Conservation (phyloP, 352 stramenopile genomes). For the Globisporangium spinosum region DNA sequence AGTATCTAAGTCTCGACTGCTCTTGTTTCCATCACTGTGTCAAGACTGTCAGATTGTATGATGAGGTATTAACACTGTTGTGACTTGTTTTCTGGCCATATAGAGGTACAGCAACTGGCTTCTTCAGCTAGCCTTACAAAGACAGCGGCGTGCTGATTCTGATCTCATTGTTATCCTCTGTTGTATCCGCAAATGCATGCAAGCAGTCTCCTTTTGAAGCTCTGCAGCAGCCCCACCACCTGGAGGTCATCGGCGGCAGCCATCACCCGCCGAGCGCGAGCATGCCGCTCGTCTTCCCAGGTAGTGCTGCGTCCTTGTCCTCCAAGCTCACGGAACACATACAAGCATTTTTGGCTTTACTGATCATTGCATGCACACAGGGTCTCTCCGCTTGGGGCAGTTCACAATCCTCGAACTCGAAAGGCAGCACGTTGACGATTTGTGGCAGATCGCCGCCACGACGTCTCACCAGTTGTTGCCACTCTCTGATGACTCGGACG, state of each 20-base stretch:
- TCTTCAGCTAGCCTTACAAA: not conserved
- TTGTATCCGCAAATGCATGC: not conserved
- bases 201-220: not conserved
- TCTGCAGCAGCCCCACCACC: constrained; percentile 15
- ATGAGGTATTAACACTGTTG: not conserved
- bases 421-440: constrained; percentile 40
- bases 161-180: not conserved
- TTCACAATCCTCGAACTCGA: constrained; percentile 74
- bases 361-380: constrained; percentile 19
- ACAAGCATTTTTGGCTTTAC: too few relatives aligned
- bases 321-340: too few relatives aligned
- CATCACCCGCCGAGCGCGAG: constrained; percentile 40
- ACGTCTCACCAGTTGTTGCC: constrained; percentile 39
- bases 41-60: not conserved
- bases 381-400: constrained; percentile 60
- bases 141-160: not conserved
- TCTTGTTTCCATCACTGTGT: not conserved
- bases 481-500: constrained; percentile 18
- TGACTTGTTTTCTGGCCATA: not conserved
- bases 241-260: constrained; percentile 61
- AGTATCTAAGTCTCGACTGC: constrained; percentile 8
- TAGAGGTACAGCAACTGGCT: not conserved
- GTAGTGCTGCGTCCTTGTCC: not conserved
- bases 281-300: constrained; percentile 57
- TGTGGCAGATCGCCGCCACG: constrained; percentile 44